Evolutionary conservation across 2,329 filamentous ascomycete species (phyloP), one percentile per base, ranked within the genome.

Genomic region (Berkeleyomyces rouxiae): DNA sequence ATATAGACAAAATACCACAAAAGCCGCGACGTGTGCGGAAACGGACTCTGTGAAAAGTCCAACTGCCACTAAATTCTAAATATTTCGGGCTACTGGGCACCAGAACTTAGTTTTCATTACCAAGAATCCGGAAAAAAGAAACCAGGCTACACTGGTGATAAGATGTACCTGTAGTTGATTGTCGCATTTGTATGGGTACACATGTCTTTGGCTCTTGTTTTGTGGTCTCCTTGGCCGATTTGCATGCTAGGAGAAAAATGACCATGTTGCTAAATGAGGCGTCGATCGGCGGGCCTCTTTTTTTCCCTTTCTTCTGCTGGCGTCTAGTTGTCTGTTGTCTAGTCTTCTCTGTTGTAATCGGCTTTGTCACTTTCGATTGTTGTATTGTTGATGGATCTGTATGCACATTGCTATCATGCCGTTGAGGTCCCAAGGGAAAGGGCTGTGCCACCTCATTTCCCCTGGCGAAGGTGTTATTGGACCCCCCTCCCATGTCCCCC

Each of bases 371-470:
- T 55, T 55, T 55, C 31, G 31, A 6, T 55, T 37, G 33, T 4
- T 55, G 11, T 55, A 23, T n/a, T 55, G 23, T 55, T 23, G 23
- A 23, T 23, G 23, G 23, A 55, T 31, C 49, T 55, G 23, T 55
- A 36, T 55, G 49, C 33, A 55, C 49, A 33, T 55, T 31, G 33
- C 43, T 7, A 13, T 46, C 43, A 46, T 7, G 16, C 43, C 43
- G 5, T 55, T 39, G 33, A 37, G 37, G 11, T 37, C 10, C 49
- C 36, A 39, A 46, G 23, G 23, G 23, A 23, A 55, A 55, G 49
- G 49, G 11, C 49, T 55, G 49, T 55, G 49, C 49, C 49, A 55
- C 49, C 49, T 55, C 49, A 55, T 55, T 55, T 55, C 49, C 49
- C 49, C 49, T 55, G 49, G 49, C n/a, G 6, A 55, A 37, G 44